Evolutionary conservation across 164 flowering plant species (phyloP), one percentile per base, ranked within the genome.

Genomic region (Magnolia sinica): DNA sequence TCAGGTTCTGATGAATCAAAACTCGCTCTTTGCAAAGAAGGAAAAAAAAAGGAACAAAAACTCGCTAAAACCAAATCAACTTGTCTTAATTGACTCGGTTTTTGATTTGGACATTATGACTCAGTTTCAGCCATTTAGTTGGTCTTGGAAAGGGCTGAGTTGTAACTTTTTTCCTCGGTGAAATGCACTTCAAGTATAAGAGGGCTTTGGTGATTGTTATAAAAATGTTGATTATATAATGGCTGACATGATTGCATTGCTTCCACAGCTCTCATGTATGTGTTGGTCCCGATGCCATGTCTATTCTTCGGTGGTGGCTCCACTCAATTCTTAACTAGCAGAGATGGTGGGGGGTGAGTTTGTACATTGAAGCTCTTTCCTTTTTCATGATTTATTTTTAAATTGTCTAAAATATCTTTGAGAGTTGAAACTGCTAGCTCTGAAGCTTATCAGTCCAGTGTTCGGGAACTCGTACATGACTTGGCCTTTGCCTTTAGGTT

Each of bases 211-310:
- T 49, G 37, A 29, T 16, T 68, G 45, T 37, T 31, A 19, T 8
- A 68, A 31, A 31, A 68, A 52, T 24, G n/a, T 7, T 66, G 13
- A 7, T 19, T 45, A 22, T 52, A 31, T 52, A 29, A 58, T 58
- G 58, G 52, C 29, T 68, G 45, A 68, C 29, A 65, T 23, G 14
- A 23, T 61, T 64, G 73, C 22, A 31, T 76, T 79, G 19, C 59
- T 74, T 23, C 20, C 76, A 73, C 89, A 96, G 98, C 95, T 82
- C 91, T 96, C 49, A 94, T 94, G 97, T 95, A 95, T 78, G 92
- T 95, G 14, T 2, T 95, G 77, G 98, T 95, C 75, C 99, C 99
- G 11, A 95, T 95, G 99, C 99, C 99, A 71, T 95, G 99, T 79
- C 50, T 95, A 76, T 93, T 95, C 83, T 93, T 95, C 77, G 99